Percentiles rank a stretch among this genome's conserved stretches.
phyloP scores from a whole-genome alignment of 352 stramenopile species.

The Phytophthora hybrid region DNA sequence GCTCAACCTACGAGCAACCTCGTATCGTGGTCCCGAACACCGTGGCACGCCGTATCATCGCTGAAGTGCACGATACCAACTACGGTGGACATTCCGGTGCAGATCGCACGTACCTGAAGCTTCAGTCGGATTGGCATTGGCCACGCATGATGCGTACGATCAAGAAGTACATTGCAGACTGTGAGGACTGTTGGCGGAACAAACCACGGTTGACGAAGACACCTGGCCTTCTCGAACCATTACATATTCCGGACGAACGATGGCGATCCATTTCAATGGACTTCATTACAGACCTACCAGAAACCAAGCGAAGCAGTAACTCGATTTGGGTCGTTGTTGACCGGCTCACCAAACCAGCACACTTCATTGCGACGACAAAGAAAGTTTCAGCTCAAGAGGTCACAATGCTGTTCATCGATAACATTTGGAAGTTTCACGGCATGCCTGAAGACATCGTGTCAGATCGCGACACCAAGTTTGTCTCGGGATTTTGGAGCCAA shows the following conservation, averaged over 20 bases:
- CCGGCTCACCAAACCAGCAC: constrained; percentile 6
- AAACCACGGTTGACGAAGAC: constrained; percentile 15
- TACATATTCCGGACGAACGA: constrained; percentile 21
- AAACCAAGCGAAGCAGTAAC: constrained; percentile 8
- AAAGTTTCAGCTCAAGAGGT: constrained; percentile 3
- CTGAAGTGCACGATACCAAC: constrained; percentile 5
- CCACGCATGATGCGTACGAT: no score
- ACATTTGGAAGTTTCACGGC: constrained; percentile 6
- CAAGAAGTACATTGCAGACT: constrained; percentile 13
- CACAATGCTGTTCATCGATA: constrained; percentile 10
- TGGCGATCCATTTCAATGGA: constrained; percentile 21
- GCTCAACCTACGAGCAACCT: background rate
- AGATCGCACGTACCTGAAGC: no score
- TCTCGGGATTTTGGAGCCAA: constrained; percentile 11
- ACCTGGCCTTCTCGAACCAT: constrained; percentile 6
- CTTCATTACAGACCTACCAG: constrained; percentile 19
- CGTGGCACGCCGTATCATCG: constrained; percentile 2
- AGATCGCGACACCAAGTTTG: constrained; percentile 1
- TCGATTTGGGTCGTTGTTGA: constrained; percentile 5
- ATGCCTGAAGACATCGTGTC: constrained; percentile 7
- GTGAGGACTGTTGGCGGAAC: constrained; percentile 19
- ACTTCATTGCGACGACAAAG: constrained; percentile 16
- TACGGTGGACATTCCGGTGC: no score
- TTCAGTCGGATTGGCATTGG: no score
- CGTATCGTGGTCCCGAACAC: no score